Percentiles rank a stretch among this genome's conserved stretches.
Conservation (phyloP, 176 grass and related monocot species). For the Oryza meyeriana region DNA sequence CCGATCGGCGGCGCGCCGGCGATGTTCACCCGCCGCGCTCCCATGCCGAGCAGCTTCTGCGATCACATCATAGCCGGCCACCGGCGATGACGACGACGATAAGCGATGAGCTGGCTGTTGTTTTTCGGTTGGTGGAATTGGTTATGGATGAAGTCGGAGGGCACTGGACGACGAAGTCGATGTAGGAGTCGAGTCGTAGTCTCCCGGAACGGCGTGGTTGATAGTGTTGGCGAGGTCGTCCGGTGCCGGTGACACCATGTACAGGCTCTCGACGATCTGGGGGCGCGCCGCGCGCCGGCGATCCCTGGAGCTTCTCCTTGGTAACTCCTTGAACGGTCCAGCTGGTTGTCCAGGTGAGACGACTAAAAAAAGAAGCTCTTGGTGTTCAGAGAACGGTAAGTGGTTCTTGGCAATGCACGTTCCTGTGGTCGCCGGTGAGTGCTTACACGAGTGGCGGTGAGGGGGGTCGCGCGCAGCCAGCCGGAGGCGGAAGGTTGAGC, state of each 20-base stretch:
- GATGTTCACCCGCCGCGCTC: conserved; percentile 48
- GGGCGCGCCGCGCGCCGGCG: conserved; percentile 37
- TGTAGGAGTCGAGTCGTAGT: conserved; percentile 85
- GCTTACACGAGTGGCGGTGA: conserved; percentile 59
- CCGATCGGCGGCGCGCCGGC: conserved; percentile 63
- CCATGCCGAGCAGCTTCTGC: conserved; percentile 53
- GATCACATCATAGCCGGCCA: too few species aligned
- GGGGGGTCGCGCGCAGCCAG: conserved; percentile 65
- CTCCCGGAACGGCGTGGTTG: conserved; percentile 61
- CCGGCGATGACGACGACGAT: too few species aligned
- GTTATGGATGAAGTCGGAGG: conserved; percentile 70
- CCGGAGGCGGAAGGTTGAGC: conserved; percentile 88
- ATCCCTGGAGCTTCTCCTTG: conserved; percentile 57
- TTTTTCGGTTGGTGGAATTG: too few species aligned
- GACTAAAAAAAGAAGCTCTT: conserved; percentile 36
- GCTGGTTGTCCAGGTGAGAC: conserved; percentile 67
- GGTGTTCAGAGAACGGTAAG: neutral
- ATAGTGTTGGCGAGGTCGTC: conserved; percentile 94
- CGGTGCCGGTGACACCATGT: conserved; percentile 64
- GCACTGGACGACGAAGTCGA: conserved; percentile 53
- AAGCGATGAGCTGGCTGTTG: too few species aligned
- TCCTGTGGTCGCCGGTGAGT: neutral
- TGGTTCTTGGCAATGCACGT: neutral
- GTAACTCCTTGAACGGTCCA: conserved; percentile 86
- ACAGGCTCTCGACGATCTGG: conserved; percentile 60